Evolutionary conservation across 2,329 filamentous ascomycete species (phyloP), one percentile per base, ranked within the genome.

Genomic region (Pestalotiopsis sp.): DNA sequence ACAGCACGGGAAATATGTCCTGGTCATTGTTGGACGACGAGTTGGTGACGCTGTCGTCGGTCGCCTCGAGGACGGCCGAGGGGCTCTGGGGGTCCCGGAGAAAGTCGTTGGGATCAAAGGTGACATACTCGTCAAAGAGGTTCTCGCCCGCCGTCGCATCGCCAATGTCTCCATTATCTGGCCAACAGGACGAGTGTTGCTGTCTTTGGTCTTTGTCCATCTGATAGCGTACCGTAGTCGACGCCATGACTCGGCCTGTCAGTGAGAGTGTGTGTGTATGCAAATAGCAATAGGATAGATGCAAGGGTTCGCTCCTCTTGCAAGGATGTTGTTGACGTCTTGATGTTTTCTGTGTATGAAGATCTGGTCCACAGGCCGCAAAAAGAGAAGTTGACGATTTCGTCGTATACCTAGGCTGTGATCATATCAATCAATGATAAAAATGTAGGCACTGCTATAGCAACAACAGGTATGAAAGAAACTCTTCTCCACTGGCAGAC

Each of bases 61-160:
- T 70, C 12, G 73, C 73, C 4, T 77, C 74, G 36, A 79, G 75
- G 41, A 79, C 68, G 52, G 77, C 67, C 7, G 77, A 79, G 12
- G 77, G 77, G 64, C 76, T 79, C 23, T 75, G 77, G 23, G 76
- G 77, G 66, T 77, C 73, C 3, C 73, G 70, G 63, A 76, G 68
- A 14, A 73, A 63, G 69, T 78, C 77, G 60, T 71, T 72, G 23
- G 69, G 11, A 49, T 79, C 77, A 76, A 78, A 79, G 74, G 73
- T 77, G 65, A 78, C 61, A 64, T 74, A 79, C 57, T 78, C 75
- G 56, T 79, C 77, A 76, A 78, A 78, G 76, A 78, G 76, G 68
- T 74, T 74, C 17, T 78, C 77, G 39, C 67, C 71, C 65, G 75
- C 67, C 71, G 73, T 71, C 23, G 27, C 49, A 62, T 36, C 31